Conservation (phyloP, 169 alveolate genomes). For the Eimeria maxima region DNA sequence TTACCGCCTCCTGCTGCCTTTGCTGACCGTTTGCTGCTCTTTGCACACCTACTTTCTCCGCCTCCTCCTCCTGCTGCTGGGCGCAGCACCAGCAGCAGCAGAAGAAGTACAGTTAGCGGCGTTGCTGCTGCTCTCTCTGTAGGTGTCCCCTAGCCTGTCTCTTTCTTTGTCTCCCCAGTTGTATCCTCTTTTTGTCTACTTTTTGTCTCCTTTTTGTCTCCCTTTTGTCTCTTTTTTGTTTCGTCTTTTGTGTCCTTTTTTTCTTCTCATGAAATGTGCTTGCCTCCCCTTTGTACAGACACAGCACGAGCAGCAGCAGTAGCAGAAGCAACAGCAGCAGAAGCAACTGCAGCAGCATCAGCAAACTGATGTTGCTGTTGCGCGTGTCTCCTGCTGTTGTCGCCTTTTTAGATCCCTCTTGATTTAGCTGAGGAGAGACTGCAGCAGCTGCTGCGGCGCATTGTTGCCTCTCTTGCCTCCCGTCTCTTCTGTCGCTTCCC, state of each 20-base stretch:
- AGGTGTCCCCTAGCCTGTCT: neutral
- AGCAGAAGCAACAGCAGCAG: neutral
- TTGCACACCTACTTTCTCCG: conserved; percentile 16
- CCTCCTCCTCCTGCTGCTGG: neutral
- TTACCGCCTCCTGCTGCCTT: conserved; percentile 32
- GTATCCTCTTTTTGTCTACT: neutral
- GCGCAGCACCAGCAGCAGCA: neutral
- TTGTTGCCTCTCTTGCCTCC: neutral
- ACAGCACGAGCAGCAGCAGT: neutral
- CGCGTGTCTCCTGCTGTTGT: neutral
- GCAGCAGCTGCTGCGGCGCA: conserved; percentile 29
- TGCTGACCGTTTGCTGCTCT: conserved; percentile 59
- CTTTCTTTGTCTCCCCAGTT: neutral
- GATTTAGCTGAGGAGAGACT: conserved; percentile 6
- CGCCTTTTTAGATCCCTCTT: neutral
- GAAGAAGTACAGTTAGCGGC: neutral
- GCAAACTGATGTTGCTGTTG: too few species aligned
- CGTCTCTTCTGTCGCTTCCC: neutral
- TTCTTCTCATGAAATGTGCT: too few species aligned
- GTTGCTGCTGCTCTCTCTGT: conserved; percentile 60
- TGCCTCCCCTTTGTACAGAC: neutral
- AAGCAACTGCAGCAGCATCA: neutral
- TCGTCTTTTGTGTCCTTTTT: neutral
- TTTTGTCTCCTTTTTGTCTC: too few species aligned
- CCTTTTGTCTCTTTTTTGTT: too few species aligned